Conservation (phyloP, 768 basidiomycete species). For the Hygrocybe punicea region DNA sequence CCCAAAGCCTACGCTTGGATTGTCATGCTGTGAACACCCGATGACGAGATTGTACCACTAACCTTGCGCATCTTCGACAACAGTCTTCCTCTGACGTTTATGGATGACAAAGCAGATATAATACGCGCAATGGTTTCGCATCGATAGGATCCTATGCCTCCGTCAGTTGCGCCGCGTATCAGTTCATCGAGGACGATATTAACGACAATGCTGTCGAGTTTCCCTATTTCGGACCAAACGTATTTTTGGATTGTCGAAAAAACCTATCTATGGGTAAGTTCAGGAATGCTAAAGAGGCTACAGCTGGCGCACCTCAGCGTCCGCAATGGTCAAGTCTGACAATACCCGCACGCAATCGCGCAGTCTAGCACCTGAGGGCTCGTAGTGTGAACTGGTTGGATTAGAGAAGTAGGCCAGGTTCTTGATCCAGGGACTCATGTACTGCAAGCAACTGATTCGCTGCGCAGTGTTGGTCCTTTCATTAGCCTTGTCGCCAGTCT, state of each 20-base stretch:
- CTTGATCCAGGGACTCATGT: slow-evolving; percentile 85
- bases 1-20: slow-evolving; percentile 54
- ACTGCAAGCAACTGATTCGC: slow-evolving; percentile 71
- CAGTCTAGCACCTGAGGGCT: slow-evolving; percentile 68
- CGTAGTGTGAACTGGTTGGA: slow-evolving; percentile 63
- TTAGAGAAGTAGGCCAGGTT: slow-evolving; percentile 72
- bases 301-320: slow-evolving; percentile 55
- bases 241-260: slow-evolving; percentile 63
- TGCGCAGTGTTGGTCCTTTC: slow-evolving; percentile 38
- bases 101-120: slow-evolving; percentile 69
- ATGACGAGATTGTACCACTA: slow-evolving; percentile 12
- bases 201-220: slow-evolving; percentile 60
- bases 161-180: slow-evolving; percentile 77
- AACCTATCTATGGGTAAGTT: slow-evolving; percentile 43
- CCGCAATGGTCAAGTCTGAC: slow-evolving; percentile 68
- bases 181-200: slow-evolving; percentile 79
- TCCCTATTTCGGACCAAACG: slow-evolving; percentile 75
- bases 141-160: slow-evolving; percentile 68
- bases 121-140: slow-evolving; percentile 76
- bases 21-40: neutral
- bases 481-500: neutral
- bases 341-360: slow-evolving; percentile 79
- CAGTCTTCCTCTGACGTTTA: slow-evolving; percentile 73
- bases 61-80: slow-evolving; percentile 79
- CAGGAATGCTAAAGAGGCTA: neutral